Percentiles rank a stretch among this genome's conserved stretches.
These are phyloP conservation scores for Cyclostephanos tholiformis DNA, from an alignment of 108 stramenopile genomes.

Conservation along the genomic window DNA sequence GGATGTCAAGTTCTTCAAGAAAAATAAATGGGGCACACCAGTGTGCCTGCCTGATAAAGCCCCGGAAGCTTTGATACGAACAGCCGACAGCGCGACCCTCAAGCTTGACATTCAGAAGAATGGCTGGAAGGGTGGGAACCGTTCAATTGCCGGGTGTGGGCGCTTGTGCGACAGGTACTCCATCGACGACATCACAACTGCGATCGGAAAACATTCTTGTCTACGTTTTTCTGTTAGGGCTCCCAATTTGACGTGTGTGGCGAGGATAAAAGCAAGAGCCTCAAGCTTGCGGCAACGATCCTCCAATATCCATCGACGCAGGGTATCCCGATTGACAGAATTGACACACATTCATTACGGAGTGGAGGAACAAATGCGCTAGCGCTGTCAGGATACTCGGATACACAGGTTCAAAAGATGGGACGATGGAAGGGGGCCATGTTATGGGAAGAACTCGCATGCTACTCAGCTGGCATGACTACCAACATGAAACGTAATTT, in stretches of 20 bases:
- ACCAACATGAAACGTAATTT: too few species aligned
- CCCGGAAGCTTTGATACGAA: neutral
- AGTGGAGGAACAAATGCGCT: too few species aligned
- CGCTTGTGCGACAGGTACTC: neutral
- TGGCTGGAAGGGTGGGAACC: too few species aligned
- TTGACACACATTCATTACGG: too few species aligned
- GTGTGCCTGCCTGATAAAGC: neutral
- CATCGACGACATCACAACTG: neutral
- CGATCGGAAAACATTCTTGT: neutral
- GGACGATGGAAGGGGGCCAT: too few species aligned
- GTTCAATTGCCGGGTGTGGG: neutral
- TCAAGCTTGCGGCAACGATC: slow-evolving; percentile 5
- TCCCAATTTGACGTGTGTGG: neutral
- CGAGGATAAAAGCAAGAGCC: neutral
- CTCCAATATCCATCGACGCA: neutral
- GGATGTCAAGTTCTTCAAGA: slow-evolving; percentile 14
- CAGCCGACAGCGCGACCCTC: slow-evolving; percentile 4
- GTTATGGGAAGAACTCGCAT: too few species aligned
- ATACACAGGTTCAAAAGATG: too few species aligned
- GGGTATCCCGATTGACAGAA: slow-evolving; percentile 3
- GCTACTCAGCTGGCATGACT: too few species aligned
- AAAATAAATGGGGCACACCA: neutral
- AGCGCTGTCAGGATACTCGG: too few species aligned
- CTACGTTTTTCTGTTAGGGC: neutral
- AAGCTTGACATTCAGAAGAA: slow-evolving; percentile 12